Conservation (phyloP, 768 basidiomycete genomes). For the Tulasnella sp. region DNA sequence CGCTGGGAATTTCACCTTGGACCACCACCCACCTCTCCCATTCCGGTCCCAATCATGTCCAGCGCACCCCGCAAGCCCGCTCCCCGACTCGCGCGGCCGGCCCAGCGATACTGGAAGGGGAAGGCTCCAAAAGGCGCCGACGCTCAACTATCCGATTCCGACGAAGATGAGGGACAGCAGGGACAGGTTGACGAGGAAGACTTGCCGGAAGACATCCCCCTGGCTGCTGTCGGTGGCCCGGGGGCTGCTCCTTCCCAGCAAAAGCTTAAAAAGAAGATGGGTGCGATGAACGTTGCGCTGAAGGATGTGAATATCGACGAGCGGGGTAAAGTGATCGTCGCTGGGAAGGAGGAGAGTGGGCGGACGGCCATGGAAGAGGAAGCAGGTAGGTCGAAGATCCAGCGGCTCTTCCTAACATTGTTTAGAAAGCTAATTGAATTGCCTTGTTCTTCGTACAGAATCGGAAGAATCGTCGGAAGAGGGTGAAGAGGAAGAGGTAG, state of each 20-base stretch:
- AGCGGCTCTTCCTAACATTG: background rate
- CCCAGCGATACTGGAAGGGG: conserved; percentile 81
- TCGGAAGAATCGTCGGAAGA: conserved; percentile 26
- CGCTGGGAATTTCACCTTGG: background rate
- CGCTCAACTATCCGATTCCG: conserved; percentile 54
- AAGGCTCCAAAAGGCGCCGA: conserved; percentile 67
- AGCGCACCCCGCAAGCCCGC: conserved; percentile 41
- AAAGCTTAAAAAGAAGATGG: conserved; percentile 24
- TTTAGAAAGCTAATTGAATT: background rate
- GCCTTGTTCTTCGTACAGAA: conserved; percentile 20
- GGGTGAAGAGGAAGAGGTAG: background rate
- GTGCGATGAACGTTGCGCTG: conserved; percentile 60
- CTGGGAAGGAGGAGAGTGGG: conserved; percentile 67
- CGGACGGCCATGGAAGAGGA: conserved; percentile 48
- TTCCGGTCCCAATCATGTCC: background rate
- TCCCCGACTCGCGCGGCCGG: conserved; percentile 66
- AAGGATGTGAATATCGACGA: conserved; percentile 71
- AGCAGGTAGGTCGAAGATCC: background rate
- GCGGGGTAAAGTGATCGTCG: conserved; percentile 71
- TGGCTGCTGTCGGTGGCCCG: conserved; percentile 31
- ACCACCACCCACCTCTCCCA: background rate
- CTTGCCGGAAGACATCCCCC: conserved; percentile 44
- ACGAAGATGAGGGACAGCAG: conserved; percentile 35
- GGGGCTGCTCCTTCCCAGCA: conserved; percentile 40
- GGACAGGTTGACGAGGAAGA: conserved; percentile 28